Evolutionary conservation across 192 early-diverging fungal genomes (phyloP).

Genomic region (Geranomyces michiganensis): DNA sequence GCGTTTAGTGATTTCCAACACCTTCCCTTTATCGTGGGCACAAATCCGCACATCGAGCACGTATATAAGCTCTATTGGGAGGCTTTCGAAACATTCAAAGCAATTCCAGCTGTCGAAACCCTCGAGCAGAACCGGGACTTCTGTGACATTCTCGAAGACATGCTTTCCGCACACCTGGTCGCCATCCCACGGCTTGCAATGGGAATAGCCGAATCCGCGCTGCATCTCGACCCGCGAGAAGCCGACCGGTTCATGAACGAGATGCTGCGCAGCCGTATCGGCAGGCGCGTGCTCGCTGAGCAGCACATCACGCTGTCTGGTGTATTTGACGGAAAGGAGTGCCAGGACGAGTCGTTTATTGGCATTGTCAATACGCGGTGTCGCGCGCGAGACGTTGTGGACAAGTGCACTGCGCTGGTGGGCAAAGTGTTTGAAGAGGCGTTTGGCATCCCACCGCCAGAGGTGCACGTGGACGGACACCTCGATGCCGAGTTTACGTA

Average conservation of each 20-base stretch:
- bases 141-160: slow-evolving; percentile 72
- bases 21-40: slow-evolving; percentile 90
- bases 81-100: slow-evolving; percentile 84
- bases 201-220: slow-evolving; percentile 77
- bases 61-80: slow-evolving; percentile 92
- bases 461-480: slow-evolving; percentile 76
- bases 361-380: slow-evolving; percentile 76
- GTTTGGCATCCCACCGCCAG: slow-evolving; percentile 61
- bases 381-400: slow-evolving; percentile 56
- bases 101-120: slow-evolving; percentile 71
- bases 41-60: slow-evolving; percentile 83
- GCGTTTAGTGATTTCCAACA: slow-evolving; percentile 69
- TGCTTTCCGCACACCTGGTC: slow-evolving; percentile 79
- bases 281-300: slow-evolving; percentile 86
- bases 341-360: slow-evolving; percentile 58
- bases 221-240: slow-evolving; percentile 64
- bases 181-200: slow-evolving; percentile 88
- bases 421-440: slow-evolving; percentile 49
- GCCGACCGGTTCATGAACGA: slow-evolving; percentile 88
- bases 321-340: slow-evolving; percentile 54
- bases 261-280: slow-evolving; percentile 87
- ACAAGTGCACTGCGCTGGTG: slow-evolving; percentile 41
- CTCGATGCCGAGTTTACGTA: slow-evolving; percentile 80
- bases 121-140: slow-evolving; percentile 81
- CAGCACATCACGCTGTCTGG: slow-evolving; percentile 84